Evolutionary conservation across 2,329 filamentous ascomycete species (phyloP), one percentile per base, ranked within the genome.

Genomic region (Aspergillus thermomutatus): DNA sequence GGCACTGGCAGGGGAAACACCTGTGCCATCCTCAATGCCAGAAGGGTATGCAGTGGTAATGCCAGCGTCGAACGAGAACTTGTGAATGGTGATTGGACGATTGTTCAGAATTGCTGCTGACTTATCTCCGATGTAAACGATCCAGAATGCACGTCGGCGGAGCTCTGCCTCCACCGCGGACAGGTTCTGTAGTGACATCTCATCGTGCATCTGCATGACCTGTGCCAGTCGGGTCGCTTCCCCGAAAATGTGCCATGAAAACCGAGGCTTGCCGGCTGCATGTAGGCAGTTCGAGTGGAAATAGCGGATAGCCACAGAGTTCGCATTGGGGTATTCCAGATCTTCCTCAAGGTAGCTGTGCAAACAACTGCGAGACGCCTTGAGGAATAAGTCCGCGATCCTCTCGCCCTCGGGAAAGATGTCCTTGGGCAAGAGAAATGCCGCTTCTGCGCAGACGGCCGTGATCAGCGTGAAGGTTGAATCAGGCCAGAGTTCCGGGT

Each of bases 271-370:
- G 0, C 77, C 77, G 0, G 74, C 67, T 1, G 75, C 75, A 49
- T 79, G 77, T 2, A 79, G 61, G 45, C 76, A 78, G 53, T 78
- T 79, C 14, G 77, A 79, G 51, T 80, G 77, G 25, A 79, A 77
- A 52, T 79, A 78, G 3, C 77, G 72, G 19, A 79, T 77, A 2
- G 72, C 69, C 26, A 79, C 69, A 3, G 77, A 80, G 49, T 73
- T 76, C 1, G 76, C 75, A 50, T 71, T 75, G 0, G 77, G 77
- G 10, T 65, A 70, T 49, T 79, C 76, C 0, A 80, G 64, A 31
- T 80, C 77, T 0, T 69, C 68, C 31, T 79, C 77, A 0, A 77
- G 63, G 28, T 78, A 78, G 21, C 69, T 68, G 14, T 68, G 67
- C 7, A 79, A 64, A 14, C 72, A 76, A 43, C 67, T 66, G 0